Percentiles rank a stretch among this genome's conserved stretches.
Conservation (phyloP, 441 rosid genomes). For the Adansonia rubrostipa region DNA sequence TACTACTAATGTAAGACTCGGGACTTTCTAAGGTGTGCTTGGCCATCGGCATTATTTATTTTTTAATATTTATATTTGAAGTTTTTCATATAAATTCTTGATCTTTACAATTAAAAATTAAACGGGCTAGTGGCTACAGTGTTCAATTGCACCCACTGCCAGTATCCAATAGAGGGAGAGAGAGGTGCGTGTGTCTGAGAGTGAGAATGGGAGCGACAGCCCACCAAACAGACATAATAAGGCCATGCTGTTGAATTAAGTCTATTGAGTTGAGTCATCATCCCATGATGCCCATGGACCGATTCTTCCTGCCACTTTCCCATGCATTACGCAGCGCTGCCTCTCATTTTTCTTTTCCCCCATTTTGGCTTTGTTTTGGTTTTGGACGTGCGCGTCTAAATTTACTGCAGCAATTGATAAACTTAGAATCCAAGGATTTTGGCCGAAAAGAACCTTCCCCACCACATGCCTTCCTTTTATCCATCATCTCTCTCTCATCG, state of each 20-base stretch:
- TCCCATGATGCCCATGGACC: conserved; percentile 22
- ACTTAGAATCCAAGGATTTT: conserved; percentile 46
- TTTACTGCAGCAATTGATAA: conserved; percentile 22
- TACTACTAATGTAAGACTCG: background rate
- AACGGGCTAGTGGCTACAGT: background rate
- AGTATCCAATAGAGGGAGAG: background rate
- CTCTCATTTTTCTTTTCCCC: background rate
- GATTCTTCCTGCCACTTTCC: background rate
- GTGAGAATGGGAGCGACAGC: conserved; percentile 41
- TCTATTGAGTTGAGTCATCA: conserved; percentile 19
- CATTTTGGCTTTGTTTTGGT: background rate
- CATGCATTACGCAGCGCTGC: background rate
- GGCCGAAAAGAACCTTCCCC: background rate
- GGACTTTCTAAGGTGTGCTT: background rate
- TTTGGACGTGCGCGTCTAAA: no score
- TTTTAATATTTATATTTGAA: no score
- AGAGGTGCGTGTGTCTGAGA: background rate
- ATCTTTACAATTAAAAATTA: no score
- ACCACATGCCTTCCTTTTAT: conserved; percentile 1
- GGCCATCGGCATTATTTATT: background rate
- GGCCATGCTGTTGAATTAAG: conserved; percentile 24
- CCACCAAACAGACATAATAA: conserved; percentile 43
- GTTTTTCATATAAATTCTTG: no score
- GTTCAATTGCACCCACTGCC: background rate
- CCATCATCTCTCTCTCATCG: background rate